A percentile compares a stretch with the other conserved stretches of the same genome.
These are phyloP conservation scores for Lasiodiplodia sp. DNA, from an alignment of 2,329 filamentous ascomycete genomes.

Conservation along the genomic window DNA sequence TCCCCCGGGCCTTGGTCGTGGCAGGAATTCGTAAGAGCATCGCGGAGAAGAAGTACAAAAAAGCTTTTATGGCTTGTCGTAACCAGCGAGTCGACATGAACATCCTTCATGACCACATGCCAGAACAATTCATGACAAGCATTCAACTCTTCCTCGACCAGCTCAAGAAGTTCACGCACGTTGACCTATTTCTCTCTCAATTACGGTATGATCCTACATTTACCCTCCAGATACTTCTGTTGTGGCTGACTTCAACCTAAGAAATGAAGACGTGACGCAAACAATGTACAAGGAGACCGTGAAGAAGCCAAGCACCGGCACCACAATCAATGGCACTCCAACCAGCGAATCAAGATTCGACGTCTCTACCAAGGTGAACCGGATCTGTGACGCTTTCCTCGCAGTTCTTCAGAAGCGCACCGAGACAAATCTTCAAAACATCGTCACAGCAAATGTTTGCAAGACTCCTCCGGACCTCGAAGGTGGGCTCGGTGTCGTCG, in stretches of 20 bases:
- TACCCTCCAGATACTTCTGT: not conserved
- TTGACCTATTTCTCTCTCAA: slow-evolving; percentile 91
- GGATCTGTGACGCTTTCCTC: slow-evolving; percentile 85
- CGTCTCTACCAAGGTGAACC: slow-evolving; percentile 74
- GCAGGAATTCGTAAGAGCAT: slow-evolving; percentile 86
- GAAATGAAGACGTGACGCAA: slow-evolving; percentile 90
- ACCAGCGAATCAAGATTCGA: slow-evolving; percentile 32
- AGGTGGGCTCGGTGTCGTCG: slow-evolving; percentile 80
- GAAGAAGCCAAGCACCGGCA: slow-evolving; percentile 49
- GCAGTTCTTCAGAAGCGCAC: slow-evolving; percentile 68
- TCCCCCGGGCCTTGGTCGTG: slow-evolving; percentile 88
- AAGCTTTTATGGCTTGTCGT: slow-evolving; percentile 86
- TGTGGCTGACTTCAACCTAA: slow-evolving; percentile 30
- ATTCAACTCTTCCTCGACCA: slow-evolving; percentile 83
- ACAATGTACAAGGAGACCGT: slow-evolving; percentile 93
- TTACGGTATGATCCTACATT: slow-evolving; percentile 65
- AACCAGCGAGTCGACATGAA: slow-evolving; percentile 98
- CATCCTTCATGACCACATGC: slow-evolving; percentile 92
- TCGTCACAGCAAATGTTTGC: slow-evolving; percentile 93
- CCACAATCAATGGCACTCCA: slow-evolving; percentile 37
- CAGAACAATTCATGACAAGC: slow-evolving; percentile 80
- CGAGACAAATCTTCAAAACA: slow-evolving; percentile 79
- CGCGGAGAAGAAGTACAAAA: slow-evolving; percentile 79
- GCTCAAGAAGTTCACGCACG: slow-evolving; percentile 78
- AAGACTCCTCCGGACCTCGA: slow-evolving; percentile 90